These are phyloP conservation scores for Firmiana major DNA, from an alignment of 345 rosid species.

Conservation along the genomic window DNA sequence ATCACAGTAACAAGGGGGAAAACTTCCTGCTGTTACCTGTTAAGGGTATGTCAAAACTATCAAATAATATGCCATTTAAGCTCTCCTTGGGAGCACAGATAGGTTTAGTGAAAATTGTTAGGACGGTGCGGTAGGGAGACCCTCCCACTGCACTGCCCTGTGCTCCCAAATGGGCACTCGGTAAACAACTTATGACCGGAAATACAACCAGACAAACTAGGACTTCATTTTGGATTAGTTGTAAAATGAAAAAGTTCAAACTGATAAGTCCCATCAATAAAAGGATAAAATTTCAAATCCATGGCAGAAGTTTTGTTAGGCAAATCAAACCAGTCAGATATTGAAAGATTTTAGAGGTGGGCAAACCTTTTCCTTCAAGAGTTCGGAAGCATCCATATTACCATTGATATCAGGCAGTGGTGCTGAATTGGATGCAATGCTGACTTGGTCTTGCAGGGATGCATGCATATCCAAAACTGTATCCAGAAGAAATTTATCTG, in stretches of 20 bases:
- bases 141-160: background rate
- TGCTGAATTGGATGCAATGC: conserved; percentile 49
- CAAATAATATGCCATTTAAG: background rate
- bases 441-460: conserved; percentile 74
- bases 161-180: background rate
- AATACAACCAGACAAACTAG: background rate
- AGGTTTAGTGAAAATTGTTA: no score
- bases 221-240: background rate
- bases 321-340: conserved; percentile 1
- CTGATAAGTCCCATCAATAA: background rate
- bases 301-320: background rate
- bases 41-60: background rate
- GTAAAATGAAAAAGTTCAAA: background rate
- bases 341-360: background rate
- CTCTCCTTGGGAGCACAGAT: background rate
- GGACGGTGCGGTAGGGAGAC: background rate
- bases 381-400: conserved; percentile 65
- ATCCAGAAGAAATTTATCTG: conserved; percentile 92
- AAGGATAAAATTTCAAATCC: background rate
- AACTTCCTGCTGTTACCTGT: background rate
- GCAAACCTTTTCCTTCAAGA: conserved; percentile 84
- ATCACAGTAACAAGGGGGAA: background rate
- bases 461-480: conserved; percentile 67
- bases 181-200: background rate
- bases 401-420: conserved; percentile 48